Evolutionary conservation across 108 stramenopile species (phyloP), one percentile per base, ranked within the genome.

Genomic region (Nitzschia sp.): DNA sequence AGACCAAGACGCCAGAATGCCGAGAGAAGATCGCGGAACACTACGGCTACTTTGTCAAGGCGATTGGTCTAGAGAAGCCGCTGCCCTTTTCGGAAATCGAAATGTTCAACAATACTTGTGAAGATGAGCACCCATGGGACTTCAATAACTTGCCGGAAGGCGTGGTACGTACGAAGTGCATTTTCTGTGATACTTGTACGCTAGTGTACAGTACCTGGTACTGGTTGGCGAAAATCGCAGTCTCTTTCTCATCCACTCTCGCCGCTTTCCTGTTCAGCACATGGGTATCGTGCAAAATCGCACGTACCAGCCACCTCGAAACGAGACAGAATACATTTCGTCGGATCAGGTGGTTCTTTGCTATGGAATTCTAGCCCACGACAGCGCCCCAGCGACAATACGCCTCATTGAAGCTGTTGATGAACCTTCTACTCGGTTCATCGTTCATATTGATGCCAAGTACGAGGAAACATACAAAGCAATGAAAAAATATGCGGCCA

Each of bases 361-460:
- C 22, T 96, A 96, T 68, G 85, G 84, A 11, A 90, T 96, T 27
- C 72, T 94, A 60, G 91, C 90, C 22, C 96, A 96, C 68, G 85
- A 92, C 64, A 77, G 86, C 46, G 83, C 92, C 4, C 68, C 81
- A 64, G 71, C 84, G 15, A 91, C 90, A 5, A 93, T 94, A 28
- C 91, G 94, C 21, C 69, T 96, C 44, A 88, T 96, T 53, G 85
- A 90, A 46, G 77, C 80, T 47, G 58, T 96, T 45, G 77, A 87
- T 35, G 92, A 93, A 47, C 70, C 75, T 19, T 72, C 77, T 22
- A 85, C 84, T 15, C 75, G 48, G 3, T 95, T 95, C 75, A 81
- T 96, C 9, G 77, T 96, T 50, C 96, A 96, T 71, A 89, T 96
- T 2, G 96, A 96, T 76, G 93, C 75, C 41, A 96, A 96, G 63